Evolutionary conservation across 768 basidiomycete genomes (phyloP).

Genomic region (Podaxis rugospora): DNA sequence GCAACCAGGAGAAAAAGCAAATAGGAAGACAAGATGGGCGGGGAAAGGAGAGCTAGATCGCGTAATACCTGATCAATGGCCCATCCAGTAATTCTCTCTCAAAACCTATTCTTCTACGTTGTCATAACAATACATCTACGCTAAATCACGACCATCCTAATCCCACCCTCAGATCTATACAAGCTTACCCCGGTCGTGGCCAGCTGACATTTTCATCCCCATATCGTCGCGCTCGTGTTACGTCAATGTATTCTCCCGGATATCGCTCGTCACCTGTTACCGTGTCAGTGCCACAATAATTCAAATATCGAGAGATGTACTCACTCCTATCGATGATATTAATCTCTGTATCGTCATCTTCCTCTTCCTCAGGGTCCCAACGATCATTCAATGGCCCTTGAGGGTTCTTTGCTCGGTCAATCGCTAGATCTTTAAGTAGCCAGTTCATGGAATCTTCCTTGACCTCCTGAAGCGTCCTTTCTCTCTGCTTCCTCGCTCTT

Average conservation of each 20-base stretch:
- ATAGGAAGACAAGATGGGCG: conserved; percentile 15
- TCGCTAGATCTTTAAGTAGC: conserved; percentile 73
- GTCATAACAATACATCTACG: conserved; percentile 1
- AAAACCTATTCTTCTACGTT: conserved; percentile 5
- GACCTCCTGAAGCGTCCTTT: conserved; percentile 55
- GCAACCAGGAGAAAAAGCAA: not conserved
- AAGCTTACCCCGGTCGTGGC: conserved; percentile 58
- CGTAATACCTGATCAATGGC: conserved; percentile 8
- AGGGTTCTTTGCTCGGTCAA: conserved; percentile 69
- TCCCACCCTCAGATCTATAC: not conserved
- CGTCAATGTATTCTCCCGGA: conserved; percentile 74
- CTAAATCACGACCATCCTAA: not conserved
- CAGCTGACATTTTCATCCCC: conserved; percentile 58
- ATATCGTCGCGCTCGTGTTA: conserved; percentile 54
- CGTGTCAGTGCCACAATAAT: conserved; percentile 4
- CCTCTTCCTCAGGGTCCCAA: conserved; percentile 58
- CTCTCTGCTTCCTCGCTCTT: conserved; percentile 58
- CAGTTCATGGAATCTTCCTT: conserved; percentile 77
- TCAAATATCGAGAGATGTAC: conserved; percentile 22
- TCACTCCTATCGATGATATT: conserved; percentile 71
- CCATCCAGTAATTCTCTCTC: not conserved
- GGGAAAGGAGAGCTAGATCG: conserved; percentile 10
- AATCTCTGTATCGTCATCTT: conserved; percentile 47
- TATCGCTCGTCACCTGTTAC: conserved; percentile 61
- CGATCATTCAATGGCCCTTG: conserved; percentile 47